Evolutionary conservation across 768 basidiomycete genomes (phyloP), one percentile per base, ranked within the genome.

Genomic region (Pleurotus citrinopileatus): DNA sequence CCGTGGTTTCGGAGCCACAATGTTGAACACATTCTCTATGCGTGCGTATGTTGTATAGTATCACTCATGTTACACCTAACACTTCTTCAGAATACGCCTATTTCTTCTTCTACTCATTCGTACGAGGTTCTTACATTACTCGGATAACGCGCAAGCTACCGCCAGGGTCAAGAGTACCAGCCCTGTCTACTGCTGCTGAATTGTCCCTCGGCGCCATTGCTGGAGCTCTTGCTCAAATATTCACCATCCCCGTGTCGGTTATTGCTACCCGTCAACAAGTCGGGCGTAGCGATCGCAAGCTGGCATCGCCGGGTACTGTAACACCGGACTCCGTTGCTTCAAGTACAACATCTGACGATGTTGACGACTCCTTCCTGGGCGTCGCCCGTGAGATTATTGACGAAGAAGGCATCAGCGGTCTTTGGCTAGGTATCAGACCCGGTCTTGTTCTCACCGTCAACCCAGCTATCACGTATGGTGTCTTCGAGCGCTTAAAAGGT

Each of bases 251-350:
- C 8, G 96, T 98, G 12, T 84, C 93, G 5, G 96, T 98, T 47
- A 97, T 99, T 63, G 97, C 97, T 13, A 98, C 96, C 3, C 83
- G 97, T 12, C 97, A 99, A 69, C 97, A 99, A 71, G 82, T 98
- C 46, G 89, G 90, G 38, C 76, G 75, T 12, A 68, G 75, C 0
- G 59, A 27, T 7, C 12, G 40, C 36, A 29, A 25, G 10, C 8
- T 42, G 22, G 34, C 47, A 10, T 19, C 50, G 9, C 34, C 28
- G 15, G 23, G 47, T 17, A 44, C 46, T n/a, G n/a, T 40, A 37
- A 26, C 23, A 5, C 32, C 23, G 27, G 45, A 40, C 19, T 42
- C 45, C n/a, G 17, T 25, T 13, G 28, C 34, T 7, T 17, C 22
- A 45, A 20, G 20, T 25, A 23, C 19, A 20, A 32, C 45, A 23